These are phyloP conservation scores for Aspergillus steynii DNA, from an alignment of 495 filamentous ascomycete genomes.

Conservation along the genomic window DNA sequence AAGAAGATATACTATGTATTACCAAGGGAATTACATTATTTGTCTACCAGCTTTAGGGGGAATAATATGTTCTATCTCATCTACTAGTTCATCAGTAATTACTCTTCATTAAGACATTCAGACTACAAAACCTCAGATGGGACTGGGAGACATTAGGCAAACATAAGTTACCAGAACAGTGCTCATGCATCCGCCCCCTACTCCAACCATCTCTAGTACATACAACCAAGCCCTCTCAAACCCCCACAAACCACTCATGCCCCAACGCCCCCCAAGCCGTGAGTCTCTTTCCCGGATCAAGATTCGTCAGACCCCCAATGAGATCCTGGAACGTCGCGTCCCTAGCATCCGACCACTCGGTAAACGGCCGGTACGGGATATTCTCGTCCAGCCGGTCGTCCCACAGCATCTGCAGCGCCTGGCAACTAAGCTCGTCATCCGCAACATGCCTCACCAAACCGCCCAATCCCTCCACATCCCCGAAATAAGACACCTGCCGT, in stretches of 20 bases:
- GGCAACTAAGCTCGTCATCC: slow-evolving; percentile 14
- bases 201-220: no score
- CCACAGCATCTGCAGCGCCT: slow-evolving; percentile 16
- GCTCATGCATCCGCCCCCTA: no score
- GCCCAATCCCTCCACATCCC: slow-evolving; percentile 34
- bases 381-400: slow-evolving; percentile 25
- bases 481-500: slow-evolving; percentile 47
- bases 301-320: slow-evolving; percentile 12
- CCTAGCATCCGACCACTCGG: slow-evolving; percentile 14
- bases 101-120: no score
- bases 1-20: no score
- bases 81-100: no score
- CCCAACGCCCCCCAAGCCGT: slow-evolving; percentile 7
- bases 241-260: slow-evolving; percentile 10
- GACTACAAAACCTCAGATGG: no score
- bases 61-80: no score
- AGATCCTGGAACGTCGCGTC: slow-evolving; percentile 33
- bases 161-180: no score
- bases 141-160: no score
- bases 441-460: slow-evolving; percentile 27
- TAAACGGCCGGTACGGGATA: slow-evolving; percentile 27
- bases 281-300: slow-evolving; percentile 13
- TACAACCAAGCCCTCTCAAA: neutral
- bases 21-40: no score
- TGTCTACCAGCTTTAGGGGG: no score